Conservation (phyloP, 768 basidiomycete genomes). For the Ramaria rubella region DNA sequence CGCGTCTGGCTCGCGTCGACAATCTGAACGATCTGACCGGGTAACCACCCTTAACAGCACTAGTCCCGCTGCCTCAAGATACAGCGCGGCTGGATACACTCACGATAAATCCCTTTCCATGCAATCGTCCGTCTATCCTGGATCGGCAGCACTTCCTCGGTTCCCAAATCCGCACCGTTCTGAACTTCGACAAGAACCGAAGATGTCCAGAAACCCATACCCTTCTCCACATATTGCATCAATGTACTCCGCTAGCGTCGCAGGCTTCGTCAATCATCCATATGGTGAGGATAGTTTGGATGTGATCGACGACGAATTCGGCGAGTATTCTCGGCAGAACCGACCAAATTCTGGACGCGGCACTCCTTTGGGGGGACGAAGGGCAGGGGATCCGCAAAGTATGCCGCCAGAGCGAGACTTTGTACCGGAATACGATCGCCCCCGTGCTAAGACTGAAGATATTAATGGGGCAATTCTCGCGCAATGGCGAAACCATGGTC, state of each 20-base stretch:
- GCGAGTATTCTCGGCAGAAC: conserved; percentile 59
- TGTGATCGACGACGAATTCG: conserved; percentile 59
- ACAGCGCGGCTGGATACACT: conserved; percentile 28
- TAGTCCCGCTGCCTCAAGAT: conserved; percentile 33
- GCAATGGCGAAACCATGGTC: conserved; percentile 54
- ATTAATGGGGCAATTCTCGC: conserved; percentile 53
- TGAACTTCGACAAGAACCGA: conserved; percentile 30
- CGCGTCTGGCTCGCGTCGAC: conserved; percentile 63
- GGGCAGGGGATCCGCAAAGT: conserved; percentile 46
- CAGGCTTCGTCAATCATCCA: conserved; percentile 9
- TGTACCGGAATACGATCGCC: conserved; percentile 41
- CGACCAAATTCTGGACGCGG: conserved; percentile 56
- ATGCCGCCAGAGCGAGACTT: conserved; percentile 55
- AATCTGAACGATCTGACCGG: conserved; percentile 58
- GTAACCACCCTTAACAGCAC: conserved; percentile 42
- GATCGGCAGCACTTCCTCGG: conserved; percentile 26
- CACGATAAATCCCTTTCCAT: conserved; percentile 33
- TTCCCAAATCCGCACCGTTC: conserved; percentile 32
- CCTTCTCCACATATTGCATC: neutral
- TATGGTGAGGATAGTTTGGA: conserved; percentile 52
- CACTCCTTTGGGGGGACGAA: conserved; percentile 59
- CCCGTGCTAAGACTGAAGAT: conserved; percentile 67
- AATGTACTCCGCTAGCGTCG: neutral
- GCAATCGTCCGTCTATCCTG: conserved; percentile 27
- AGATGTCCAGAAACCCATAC: neutral